Base-by-base conservation (phyloP, 805 yeast genomes). In the Starmerella scarabaei region DNA sequence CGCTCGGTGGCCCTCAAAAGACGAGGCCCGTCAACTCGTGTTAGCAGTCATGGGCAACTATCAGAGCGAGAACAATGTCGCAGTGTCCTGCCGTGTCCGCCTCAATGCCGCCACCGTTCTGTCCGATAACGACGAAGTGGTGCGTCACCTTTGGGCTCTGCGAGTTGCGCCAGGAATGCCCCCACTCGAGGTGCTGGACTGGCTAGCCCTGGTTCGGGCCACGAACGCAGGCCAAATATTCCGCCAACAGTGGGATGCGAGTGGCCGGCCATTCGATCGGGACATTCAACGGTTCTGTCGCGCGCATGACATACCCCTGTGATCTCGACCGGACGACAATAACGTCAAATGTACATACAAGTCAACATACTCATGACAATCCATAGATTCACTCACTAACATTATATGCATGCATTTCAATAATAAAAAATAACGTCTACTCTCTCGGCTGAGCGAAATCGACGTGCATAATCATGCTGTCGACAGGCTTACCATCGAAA, bases 401-500 rank as follows among this genome's bases (percentile, higher is more conserved):
- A 12, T 26, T 26, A 11, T 14, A 26, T 14, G 14, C 14, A 14
- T 12, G n/a, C n/a, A n/a, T n/a, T n/a, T n/a, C n/a, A n/a, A n/a
- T n/a, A n/a, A n/a, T 30, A 30, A 30, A 30, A 9, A 15, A 15
- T 30, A 33, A 17, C 19, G 21, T 4, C 27, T 39, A 40, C 31
- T 56, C 37, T 6, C 43, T 21, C 28, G 48, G 48, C 52, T 62
- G 59, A 36, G 65, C 54, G 42, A 63, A 61, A 48, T 63, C 67
- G 34, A 63, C 67, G 38, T 56, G 53, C 62, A 80, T 68, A 59
- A 88, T 85, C 73, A 88, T 70, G 56, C 78, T 80, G 72, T 80
- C 81, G 72, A 80, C 80, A 71, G 96, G 94, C 68, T 75, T 80
- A 56, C 96, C 95, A 61, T 91, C 71, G 63, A 85, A 71, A 47